Evolutionary conservation across 1,139 yeast genomes (phyloP).

Genomic region (Lizanozyma gosingica): DNA sequence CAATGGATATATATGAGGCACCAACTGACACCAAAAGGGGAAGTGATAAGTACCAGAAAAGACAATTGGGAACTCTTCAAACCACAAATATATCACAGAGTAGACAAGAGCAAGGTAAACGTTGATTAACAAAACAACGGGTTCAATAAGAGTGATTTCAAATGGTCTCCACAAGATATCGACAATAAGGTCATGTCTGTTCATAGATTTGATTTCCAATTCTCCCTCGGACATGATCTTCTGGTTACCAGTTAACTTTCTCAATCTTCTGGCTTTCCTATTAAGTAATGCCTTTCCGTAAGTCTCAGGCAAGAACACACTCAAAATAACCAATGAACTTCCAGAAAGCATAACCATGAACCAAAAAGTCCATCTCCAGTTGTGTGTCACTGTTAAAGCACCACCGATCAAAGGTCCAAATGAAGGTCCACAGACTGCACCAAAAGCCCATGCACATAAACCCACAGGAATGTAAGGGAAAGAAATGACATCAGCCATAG

Average conservation of each 20-base stretch:
- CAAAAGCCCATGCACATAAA: slow-evolving; percentile 25
- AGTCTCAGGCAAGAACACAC: slow-evolving; percentile 27
- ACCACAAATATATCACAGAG: slow-evolving; percentile 46
- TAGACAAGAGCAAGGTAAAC: slow-evolving; percentile 46
- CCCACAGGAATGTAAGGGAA: slow-evolving; percentile 24
- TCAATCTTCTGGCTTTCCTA: slow-evolving; percentile 28
- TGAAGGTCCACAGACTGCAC: slow-evolving; percentile 29
- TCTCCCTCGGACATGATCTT: slow-evolving; percentile 23
- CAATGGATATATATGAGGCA: slow-evolving; percentile 32
- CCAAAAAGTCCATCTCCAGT: slow-evolving; percentile 36
- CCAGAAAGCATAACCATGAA: slow-evolving; percentile 26
- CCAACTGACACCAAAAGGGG: slow-evolving; percentile 44
- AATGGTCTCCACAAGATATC: slow-evolving; percentile 45
- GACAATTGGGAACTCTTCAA: slow-evolving; percentile 55
- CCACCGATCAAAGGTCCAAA: slow-evolving; percentile 31
- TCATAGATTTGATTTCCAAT: slow-evolving; percentile 14
- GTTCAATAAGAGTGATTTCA: slow-evolving; percentile 33
- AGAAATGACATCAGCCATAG: slow-evolving; percentile 53
- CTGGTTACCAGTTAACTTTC: slow-evolving; percentile 25
- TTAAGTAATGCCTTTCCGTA: slow-evolving; percentile 24
- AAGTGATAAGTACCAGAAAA: slow-evolving; percentile 36
- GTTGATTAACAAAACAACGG: slow-evolving; percentile 38
- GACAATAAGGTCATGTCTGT: slow-evolving; percentile 15
- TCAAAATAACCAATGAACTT: slow-evolving; percentile 14
- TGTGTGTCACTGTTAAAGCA: slow-evolving; percentile 18